phyloP scores from a whole-genome alignment of 1,284 basidiomycete species.

The Apiotrichum veenhuisii region DNA sequence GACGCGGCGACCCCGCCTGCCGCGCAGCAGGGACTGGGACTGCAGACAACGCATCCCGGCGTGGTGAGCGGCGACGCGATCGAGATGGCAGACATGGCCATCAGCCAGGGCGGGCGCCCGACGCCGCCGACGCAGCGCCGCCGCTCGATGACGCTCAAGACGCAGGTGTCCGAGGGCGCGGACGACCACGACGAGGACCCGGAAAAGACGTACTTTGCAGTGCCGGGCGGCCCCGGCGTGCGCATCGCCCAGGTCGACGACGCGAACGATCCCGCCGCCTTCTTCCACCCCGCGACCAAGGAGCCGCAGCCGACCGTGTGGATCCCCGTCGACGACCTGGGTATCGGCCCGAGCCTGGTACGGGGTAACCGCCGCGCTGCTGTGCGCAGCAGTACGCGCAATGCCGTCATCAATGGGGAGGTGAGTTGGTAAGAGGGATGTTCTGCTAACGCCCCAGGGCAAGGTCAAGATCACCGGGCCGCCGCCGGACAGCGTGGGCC shows the following conservation, averaged over 20 bases:
- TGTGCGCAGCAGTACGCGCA: conserved; percentile 57
- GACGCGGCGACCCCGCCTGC: too few relatives aligned
- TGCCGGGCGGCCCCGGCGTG: conserved; percentile 43
- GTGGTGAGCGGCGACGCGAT: too few relatives aligned
- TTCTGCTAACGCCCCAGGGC: conserved; percentile 50
- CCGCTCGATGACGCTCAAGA: neutral
- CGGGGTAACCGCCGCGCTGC: conserved; percentile 58
- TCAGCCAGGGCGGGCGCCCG: neutral
- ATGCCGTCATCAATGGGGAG: conserved; percentile 52
- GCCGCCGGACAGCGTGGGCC: conserved; percentile 29
- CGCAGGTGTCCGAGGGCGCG: neutral
- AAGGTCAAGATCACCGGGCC: conserved; percentile 56
- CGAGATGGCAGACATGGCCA: too few relatives aligned
- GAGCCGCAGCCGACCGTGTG: conserved; percentile 72
- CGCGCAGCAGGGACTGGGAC: too few relatives aligned
- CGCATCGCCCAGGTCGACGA: conserved; percentile 13
- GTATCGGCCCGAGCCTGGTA: conserved; percentile 64
- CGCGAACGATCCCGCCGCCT: conserved; percentile 50
- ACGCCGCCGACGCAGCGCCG: neutral
- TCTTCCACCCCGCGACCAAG: conserved; percentile 75
- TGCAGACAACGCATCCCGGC: too few relatives aligned
- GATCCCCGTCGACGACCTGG: conserved; percentile 69
- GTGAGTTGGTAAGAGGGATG: neutral
- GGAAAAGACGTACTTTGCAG: conserved; percentile 37
- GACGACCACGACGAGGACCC: conserved; percentile 9